Evolutionary conservation across 1,284 basidiomycete genomes (phyloP).

Genomic region (Tetrapyrgos nigripes): DNA sequence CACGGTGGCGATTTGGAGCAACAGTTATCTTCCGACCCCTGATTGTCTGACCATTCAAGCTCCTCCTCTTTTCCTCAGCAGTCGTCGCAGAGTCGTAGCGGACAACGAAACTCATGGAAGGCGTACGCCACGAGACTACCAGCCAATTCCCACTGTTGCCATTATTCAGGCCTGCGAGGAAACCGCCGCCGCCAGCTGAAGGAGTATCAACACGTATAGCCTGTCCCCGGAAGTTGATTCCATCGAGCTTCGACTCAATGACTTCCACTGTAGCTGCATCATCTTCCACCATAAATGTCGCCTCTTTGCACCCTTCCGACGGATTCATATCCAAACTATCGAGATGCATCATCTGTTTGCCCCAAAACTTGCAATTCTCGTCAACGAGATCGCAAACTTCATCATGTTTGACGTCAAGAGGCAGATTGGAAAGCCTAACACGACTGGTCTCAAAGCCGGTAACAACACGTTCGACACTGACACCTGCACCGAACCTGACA

Average conservation of each 20-base stretch:
- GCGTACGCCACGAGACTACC: slow-evolving; percentile 50
- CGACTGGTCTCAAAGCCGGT: slow-evolving; percentile 57
- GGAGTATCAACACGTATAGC: slow-evolving; percentile 41
- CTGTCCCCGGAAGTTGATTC: slow-evolving; percentile 48
- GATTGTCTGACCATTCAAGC: slow-evolving; percentile 39
- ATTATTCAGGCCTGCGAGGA: slow-evolving; percentile 46
- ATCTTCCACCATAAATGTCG: slow-evolving; percentile 43
- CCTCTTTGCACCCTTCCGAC: slow-evolving; percentile 35
- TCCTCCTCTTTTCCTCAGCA: slow-evolving; percentile 34
- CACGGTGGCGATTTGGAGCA: slow-evolving; percentile 46
- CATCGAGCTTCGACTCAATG: slow-evolving; percentile 47
- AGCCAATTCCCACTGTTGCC: slow-evolving; percentile 36
- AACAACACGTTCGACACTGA: slow-evolving; percentile 46
- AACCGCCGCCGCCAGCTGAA: slow-evolving; percentile 35
- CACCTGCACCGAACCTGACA: slow-evolving; percentile 53
- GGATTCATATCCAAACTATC: slow-evolving; percentile 27
- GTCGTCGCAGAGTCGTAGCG: slow-evolving; percentile 37
- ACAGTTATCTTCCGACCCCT: slow-evolving; percentile 49
- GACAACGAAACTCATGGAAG: slow-evolving; percentile 45
- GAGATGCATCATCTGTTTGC: slow-evolving; percentile 39
- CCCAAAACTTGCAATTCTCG: slow-evolving; percentile 33
- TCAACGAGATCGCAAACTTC: slow-evolving; percentile 48
- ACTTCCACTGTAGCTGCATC: slow-evolving; percentile 37
- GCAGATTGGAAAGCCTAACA: slow-evolving; percentile 50
- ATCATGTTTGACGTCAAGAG: slow-evolving; percentile 36